Base-by-base conservation (phyloP, 805 yeast genomes). In the Teunomyces kruisii region DNA sequence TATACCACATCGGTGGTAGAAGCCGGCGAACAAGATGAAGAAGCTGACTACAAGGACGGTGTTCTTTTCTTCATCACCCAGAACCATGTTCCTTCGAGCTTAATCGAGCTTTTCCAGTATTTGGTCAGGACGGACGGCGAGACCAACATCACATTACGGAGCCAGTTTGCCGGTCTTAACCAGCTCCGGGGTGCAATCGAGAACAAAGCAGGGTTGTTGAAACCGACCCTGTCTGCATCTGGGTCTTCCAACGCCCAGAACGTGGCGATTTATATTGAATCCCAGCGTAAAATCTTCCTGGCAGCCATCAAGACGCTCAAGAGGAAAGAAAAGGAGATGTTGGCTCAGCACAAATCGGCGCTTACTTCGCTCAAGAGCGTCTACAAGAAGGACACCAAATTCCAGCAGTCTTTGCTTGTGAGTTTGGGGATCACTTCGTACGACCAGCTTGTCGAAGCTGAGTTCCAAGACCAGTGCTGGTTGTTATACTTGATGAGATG, bases 401-500 rank as follows among this genome's bases (percentile, higher is more conserved):
- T 83, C 51, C 74, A 76, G 19, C 78, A 78, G 49, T 74, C 87
- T 2, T 61, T 86, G 16, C 59, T 81, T 9, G 60, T 81, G 19
- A 67, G 79, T 1, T 75, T 83, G 57, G 91, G 89, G 7, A 72
- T 80, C 9, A 61, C 76, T 3, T 69, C 72, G 15, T 81, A 75
- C 53, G 83, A 79, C 4, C 81, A 78, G 38, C 54, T 86, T 12
- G 55, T 74, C 2, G 69, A 62, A 2, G 68, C 77, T 35, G 69
- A 74, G 33, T 70, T 80, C 38, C 64, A 80, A 46, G 83, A 82
- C 45, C 85, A 83, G 52, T 76, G 78, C 2, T 67, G 86, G 61
- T 59, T 83, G 15, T 61, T 86, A 32, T 86, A 84, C 80, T 66
- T 86, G 19, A 78, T 86, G 29, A 71, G 89, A 53, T 75, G 79